Evolutionary conservation across 345 rosid genomes (phyloP).

Genomic region (Isatis tinctoria): DNA sequence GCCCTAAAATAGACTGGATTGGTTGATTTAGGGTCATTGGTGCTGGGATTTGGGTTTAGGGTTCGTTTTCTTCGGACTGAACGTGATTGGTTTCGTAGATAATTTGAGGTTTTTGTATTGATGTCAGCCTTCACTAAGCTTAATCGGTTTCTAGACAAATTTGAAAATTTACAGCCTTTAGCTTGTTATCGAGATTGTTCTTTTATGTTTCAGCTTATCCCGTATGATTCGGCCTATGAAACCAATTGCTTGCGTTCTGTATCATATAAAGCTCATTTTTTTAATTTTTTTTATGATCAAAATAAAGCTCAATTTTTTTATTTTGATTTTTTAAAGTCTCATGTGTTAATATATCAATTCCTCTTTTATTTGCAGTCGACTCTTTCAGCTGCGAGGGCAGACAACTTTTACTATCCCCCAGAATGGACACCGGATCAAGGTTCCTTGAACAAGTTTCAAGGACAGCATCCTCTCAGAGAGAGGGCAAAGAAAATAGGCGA

Average conservation of each 20-base stretch:
- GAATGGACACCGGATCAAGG: conserved; percentile 97
- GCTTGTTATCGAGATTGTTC: neutral
- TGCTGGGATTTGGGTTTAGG: conserved; percentile 13
- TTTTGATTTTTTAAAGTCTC: neutral
- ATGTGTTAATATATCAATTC: neutral
- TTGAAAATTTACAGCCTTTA: neutral
- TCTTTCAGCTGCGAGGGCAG: conserved; percentile 95
- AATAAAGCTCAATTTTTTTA: neutral
- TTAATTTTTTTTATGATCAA: no score
- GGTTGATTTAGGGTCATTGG: conserved; percentile 5
- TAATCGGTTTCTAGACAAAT: neutral
- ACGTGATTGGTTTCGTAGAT: neutral
- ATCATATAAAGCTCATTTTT: neutral
- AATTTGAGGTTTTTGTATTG: neutral
- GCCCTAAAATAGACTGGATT: neutral
- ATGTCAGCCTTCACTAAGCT: neutral
- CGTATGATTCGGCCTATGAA: neutral
- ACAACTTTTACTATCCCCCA: conserved; percentile 93
- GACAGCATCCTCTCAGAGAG: conserved; percentile 94
- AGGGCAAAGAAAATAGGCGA: conserved; percentile 89
- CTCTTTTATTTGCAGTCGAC: conserved; percentile 64
- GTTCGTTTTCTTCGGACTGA: neutral
- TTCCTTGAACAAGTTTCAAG: conserved; percentile 91
- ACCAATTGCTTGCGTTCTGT: neutral
- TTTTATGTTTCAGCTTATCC: neutral